A percentile compares a stretch with the other conserved stretches of the same genome.
Evolutionary conservation across 169 alveolate species (phyloP).

Genomic region (Eimeria tenella): DNA sequence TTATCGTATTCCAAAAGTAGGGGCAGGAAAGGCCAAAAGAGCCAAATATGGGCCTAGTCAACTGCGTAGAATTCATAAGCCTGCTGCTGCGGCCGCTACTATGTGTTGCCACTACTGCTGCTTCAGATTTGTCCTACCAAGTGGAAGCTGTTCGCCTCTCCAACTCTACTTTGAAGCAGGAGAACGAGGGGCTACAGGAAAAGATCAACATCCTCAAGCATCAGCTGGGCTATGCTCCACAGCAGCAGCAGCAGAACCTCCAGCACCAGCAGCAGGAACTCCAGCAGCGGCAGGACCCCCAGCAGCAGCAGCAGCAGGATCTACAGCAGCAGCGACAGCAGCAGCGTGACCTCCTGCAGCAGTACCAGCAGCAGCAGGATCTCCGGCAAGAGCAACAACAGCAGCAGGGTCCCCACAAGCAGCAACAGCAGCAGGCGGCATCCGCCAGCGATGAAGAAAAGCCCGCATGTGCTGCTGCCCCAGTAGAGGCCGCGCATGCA

Average conservation of each 20-base stretch:
- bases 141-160: background rate
- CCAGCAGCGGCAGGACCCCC: background rate
- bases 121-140: background rate
- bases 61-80: background rate
- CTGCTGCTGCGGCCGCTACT: background rate
- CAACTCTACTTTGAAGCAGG: background rate
- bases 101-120: background rate
- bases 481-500: background rate
- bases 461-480: background rate
- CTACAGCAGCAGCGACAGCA: background rate
- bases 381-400: background rate
- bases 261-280: background rate
- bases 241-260: background rate
- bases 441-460: background rate
- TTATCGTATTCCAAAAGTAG: too few relatives aligned
- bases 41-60: background rate
- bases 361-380: background rate
- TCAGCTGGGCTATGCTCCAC: background rate
- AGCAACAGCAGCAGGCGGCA: background rate
- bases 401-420: background rate
- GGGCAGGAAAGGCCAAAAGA: background rate
- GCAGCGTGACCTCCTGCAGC: background rate
- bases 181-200: background rate
- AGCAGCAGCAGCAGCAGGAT: background rate
- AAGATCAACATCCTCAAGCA: background rate